These are phyloP conservation scores for Botrytis paeoniae DNA, from an alignment of 2,329 filamentous ascomycete genomes.

Conservation along the genomic window DNA sequence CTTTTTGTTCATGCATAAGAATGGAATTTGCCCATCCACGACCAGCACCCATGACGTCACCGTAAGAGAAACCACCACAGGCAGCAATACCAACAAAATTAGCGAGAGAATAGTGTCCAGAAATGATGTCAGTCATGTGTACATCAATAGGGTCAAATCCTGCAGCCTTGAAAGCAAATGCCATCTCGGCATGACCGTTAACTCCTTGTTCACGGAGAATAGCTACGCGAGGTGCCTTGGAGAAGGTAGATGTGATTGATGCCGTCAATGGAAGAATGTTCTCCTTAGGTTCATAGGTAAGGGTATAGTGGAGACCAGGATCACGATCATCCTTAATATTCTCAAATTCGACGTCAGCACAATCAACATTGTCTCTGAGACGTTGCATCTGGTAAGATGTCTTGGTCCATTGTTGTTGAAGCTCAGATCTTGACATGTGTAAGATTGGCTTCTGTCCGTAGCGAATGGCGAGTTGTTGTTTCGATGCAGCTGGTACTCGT, in stretches of 20 bases:
- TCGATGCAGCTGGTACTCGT: conserved; percentile 63
- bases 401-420: conserved; percentile 84
- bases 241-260: conserved; percentile 51
- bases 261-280: conserved; percentile 65
- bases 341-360: conserved; percentile 79
- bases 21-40: conserved; percentile 96
- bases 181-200: conserved; percentile 96
- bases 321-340: conserved; percentile 72
- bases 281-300: conserved; percentile 74
- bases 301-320: conserved; percentile 79
- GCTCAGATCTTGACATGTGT: conserved; percentile 63
- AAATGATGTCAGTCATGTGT: conserved; percentile 92
- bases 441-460: conserved; percentile 68
- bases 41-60: conserved; percentile 83
- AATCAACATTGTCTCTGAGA: conserved; percentile 81
- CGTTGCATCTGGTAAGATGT: conserved; percentile 92
- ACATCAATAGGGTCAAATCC: conserved; percentile 91
- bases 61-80: conserved; percentile 97
- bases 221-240: conserved; percentile 69
- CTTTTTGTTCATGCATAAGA: conserved; percentile 72
- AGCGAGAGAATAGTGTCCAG: conserved; percentile 67
- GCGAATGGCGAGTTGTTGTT: conserved; percentile 75
- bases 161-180: conserved; percentile 87
- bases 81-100: conserved; percentile 86
- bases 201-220: conserved; percentile 95